A percentile compares a stretch with the other conserved stretches of the same genome.
phyloP scores from a whole-genome alignment of 441 rosid species.

The Rhodomyrtus psidioides region DNA sequence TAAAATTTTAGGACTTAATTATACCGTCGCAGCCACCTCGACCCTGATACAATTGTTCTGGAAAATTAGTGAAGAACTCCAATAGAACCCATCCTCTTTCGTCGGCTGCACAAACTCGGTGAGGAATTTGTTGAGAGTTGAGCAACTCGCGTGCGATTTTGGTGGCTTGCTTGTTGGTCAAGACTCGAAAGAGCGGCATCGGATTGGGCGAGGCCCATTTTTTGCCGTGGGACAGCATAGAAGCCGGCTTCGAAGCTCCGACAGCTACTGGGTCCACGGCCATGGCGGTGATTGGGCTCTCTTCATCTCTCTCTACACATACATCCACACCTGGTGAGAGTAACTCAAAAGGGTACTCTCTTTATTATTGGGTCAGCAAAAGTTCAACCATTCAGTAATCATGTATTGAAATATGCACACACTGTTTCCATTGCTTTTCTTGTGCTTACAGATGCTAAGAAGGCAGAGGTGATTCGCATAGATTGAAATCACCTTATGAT shows the following conservation, averaged over 20 bases:
- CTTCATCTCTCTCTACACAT: neutral
- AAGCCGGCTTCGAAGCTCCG: neutral
- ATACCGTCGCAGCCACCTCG: neutral
- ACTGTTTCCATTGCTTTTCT: neutral
- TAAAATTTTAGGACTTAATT: neutral
- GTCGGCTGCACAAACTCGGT: neutral
- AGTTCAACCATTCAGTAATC: neutral
- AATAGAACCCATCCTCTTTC: neutral
- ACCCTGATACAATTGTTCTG: neutral
- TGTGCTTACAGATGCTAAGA: neutral
- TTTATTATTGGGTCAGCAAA: neutral
- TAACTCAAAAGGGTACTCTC: neutral
- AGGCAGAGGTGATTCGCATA: neutral
- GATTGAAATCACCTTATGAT: neutral
- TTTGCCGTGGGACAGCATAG: rapidly evolving
- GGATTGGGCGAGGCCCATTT: neutral
- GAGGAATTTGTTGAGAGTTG: neutral
- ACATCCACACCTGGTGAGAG: neutral
- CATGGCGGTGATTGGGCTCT: neutral
- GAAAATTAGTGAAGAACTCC: neutral
- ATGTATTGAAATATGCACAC: neutral
- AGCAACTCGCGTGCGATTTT: neutral
- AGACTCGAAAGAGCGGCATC: neutral
- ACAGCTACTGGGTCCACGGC: neutral
- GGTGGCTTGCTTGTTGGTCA: neutral